These are phyloP conservation scores for Rhodomyrtus tomentosa DNA, from an alignment of 345 rosid genomes.

Conservation along the genomic window DNA sequence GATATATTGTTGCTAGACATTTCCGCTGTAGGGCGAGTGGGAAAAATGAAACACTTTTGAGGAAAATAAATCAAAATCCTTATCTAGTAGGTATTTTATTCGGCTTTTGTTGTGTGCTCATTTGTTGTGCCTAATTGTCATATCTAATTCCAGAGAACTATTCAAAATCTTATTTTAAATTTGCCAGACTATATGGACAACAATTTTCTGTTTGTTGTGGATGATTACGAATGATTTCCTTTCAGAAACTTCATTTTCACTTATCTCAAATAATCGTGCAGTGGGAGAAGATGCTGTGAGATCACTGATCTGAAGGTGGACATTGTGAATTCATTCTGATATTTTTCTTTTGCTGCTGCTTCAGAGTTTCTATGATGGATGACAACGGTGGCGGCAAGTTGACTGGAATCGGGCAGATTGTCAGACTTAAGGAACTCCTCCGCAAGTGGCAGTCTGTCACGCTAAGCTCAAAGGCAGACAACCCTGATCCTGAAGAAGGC, in stretches of 20 bases:
- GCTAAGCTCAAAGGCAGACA: conserved; percentile 25
- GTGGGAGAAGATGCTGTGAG: conserved; percentile 37
- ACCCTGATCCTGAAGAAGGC: conserved; percentile 6
- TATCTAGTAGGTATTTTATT: neutral
- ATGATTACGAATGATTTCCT: neutral
- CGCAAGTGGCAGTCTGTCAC: conserved; percentile 91
- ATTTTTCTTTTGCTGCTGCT: conserved; percentile 1
- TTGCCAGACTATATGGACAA: neutral
- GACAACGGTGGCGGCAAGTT: conserved; percentile 45
- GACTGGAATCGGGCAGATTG: conserved; percentile 74
- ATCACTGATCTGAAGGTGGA: conserved; percentile 14
- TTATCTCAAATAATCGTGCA: neutral
- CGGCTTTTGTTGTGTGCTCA: neutral
- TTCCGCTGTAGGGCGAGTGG: neutral
- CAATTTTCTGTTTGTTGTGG: neutral
- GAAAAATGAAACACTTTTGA: neutral
- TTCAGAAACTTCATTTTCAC: neutral
- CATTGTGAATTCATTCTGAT: conserved; percentile 4
- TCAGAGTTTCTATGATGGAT: conserved; percentile 27
- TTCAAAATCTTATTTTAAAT: neutral
- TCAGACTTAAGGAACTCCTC: conserved; percentile 68
- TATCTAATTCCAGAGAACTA: neutral
- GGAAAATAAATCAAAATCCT: neutral
- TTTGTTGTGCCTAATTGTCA: neutral
- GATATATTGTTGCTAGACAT: neutral